A percentile compares a stretch with the other conserved stretches of the same genome.
Conservation (phyloP, 2,329 filamentous ascomycete genomes). For the Thyridium curvatum region DNA sequence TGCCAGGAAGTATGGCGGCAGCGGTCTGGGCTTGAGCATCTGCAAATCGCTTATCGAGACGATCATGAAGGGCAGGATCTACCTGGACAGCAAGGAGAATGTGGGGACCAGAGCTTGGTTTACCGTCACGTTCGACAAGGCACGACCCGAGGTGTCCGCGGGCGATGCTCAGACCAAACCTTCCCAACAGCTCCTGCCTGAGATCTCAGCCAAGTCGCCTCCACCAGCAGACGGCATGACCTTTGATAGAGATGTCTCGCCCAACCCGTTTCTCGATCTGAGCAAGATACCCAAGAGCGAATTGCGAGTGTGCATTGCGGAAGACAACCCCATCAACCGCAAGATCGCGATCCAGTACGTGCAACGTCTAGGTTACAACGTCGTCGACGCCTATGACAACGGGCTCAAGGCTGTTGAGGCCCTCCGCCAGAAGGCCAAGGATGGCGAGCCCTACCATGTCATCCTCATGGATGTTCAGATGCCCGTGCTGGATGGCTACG, state of each 20-base stretch:
- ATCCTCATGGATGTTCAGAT: slow-evolving; percentile 97
- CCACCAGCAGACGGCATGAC: too few species aligned
- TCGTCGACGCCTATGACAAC: slow-evolving; percentile 83
- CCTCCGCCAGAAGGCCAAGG: slow-evolving; percentile 63
- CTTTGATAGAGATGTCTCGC: slow-evolving; percentile 28
- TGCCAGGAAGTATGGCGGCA: slow-evolving; percentile 85
- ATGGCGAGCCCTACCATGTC: slow-evolving; percentile 76
- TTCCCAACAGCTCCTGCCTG: not conserved
- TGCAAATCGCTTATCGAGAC: slow-evolving; percentile 92
- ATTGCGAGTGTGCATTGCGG: slow-evolving; percentile 84
- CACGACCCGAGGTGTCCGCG: slow-evolving; percentile 52
- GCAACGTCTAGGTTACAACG: slow-evolving; percentile 72
- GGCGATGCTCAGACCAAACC: slow-evolving; percentile 42
- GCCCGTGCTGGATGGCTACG: slow-evolving; percentile 88
- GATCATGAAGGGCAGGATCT: slow-evolving; percentile 82
- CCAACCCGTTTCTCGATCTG: slow-evolving; percentile 55
- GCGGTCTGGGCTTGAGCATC: slow-evolving; percentile 84
- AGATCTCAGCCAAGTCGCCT: too few species aligned
- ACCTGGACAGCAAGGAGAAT: slow-evolving; percentile 69
- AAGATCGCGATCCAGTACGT: slow-evolving; percentile 91
- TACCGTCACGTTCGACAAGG: slow-evolving; percentile 79
- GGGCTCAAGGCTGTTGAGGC: slow-evolving; percentile 84
- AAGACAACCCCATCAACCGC: slow-evolving; percentile 93
- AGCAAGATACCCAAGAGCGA: slow-evolving; percentile 69
- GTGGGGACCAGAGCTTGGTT: slow-evolving; percentile 71